Evolutionary conservation across 2,329 filamentous ascomycete species (phyloP), one percentile per base, ranked within the genome.

Genomic region (Neopestalotiopsis sp.): DNA sequence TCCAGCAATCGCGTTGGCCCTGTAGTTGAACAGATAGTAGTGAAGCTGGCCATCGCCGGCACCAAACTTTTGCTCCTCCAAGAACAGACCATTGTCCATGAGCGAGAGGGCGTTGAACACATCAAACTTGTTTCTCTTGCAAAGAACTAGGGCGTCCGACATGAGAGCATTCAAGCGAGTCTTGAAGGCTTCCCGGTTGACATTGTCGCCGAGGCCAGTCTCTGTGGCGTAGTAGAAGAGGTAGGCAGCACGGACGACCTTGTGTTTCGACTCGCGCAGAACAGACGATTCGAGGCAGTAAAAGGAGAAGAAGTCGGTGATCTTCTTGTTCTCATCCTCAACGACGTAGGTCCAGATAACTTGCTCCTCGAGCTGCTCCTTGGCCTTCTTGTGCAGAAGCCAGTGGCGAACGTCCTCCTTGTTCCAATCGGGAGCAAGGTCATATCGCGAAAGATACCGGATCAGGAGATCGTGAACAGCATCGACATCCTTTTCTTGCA

Each of bases 21-120:
- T 90, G 85, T 98, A 99, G 83, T 99, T 99, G 87, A 97, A 99
- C 40, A 99, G 86, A 81, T 99, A 99, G 83, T 95, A 99, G 81
- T 99, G 94, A 75, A 99, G 86, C 80, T 96, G 94, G 61, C 96
- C 96, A 79, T 99, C 96, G 40, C 96, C 96, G 5, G 92, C 91
- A 59, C 95, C 96, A 76, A 98, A 99, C 81, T 97, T 97, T 78
- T 98, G 94, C 74, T 98, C 88, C 78, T 95, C 91, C 5, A 99
- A 86, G 88, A 99, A 98, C 24, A 98, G 87, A 0, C 90, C 92
- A 80, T 99, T 99, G 81, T 99, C 95, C 82, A 97, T 91, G 53
- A 98, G 87, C 0, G 95, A 97, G 67, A 99, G 87, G 0, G 94
- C 95, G 77, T 99, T 99, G 86, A 98, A 97, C 69, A 99, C 96